Conservation (phyloP, 495 filamentous ascomycete genomes). For the Arthonia radiata region DNA sequence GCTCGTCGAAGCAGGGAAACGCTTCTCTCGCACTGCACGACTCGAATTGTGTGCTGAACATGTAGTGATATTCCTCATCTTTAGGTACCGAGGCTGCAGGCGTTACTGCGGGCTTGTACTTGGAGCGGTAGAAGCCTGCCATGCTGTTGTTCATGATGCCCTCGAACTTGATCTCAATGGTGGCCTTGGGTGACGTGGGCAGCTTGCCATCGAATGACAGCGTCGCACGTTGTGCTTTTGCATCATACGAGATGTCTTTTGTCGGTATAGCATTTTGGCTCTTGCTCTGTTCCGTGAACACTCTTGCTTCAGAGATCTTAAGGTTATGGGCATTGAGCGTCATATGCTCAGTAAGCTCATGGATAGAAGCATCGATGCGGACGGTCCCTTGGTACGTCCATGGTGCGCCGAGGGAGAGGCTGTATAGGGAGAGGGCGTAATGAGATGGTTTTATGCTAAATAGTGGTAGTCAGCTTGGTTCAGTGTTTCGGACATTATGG, state of each 20-base stretch:
- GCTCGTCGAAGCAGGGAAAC: constrained; percentile 96
- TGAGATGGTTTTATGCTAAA: constrained; percentile 53
- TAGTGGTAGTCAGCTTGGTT: constrained; percentile 1
- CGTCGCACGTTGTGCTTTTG: constrained; percentile 50
- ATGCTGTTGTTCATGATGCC: constrained; percentile 84
- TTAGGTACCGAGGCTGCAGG: constrained; percentile 46
- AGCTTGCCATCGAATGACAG: constrained; percentile 46
- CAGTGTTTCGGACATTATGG: neutral
- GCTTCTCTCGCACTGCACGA: constrained; percentile 81
- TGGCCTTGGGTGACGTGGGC: constrained; percentile 30
- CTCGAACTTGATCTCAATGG: constrained; percentile 50
- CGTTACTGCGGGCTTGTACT: constrained; percentile 59
- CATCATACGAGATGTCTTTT: constrained; percentile 48
- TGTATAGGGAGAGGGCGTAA: constrained; percentile 60
- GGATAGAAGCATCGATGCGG: constrained; percentile 33
- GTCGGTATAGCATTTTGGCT: constrained; percentile 22
- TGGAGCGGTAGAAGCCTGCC: constrained; percentile 88
- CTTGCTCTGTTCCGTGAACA: constrained; percentile 21
- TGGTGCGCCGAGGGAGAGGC: constrained; percentile 41
- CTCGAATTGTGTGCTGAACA: constrained; percentile 95
- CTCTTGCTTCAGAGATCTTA: constrained; percentile 27
- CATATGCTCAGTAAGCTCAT: constrained; percentile 39
- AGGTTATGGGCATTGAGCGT: constrained; percentile 48
- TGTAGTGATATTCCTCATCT: constrained; percentile 62
- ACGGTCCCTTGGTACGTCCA: constrained; percentile 74